These are phyloP conservation scores for Pseudopithomyces maydicus DNA, from an alignment of 2,329 filamentous ascomycete species.

Conservation along the genomic window DNA sequence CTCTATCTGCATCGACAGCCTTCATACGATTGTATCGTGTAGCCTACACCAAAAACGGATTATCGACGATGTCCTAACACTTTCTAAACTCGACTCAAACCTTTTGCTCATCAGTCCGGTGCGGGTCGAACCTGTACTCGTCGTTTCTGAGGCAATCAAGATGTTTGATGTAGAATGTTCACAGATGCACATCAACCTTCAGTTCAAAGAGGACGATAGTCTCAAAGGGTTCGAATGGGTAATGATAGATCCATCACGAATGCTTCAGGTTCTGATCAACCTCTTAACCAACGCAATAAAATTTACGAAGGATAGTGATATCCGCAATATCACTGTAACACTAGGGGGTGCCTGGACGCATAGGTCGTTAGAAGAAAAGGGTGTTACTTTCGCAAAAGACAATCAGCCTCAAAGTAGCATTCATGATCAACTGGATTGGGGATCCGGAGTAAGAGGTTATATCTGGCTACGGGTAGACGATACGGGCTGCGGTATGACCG, in stretches of 20 bases:
- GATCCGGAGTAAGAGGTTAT: slow-evolving; percentile 40
- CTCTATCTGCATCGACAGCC: slow-evolving; percentile 33
- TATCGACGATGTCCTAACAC: slow-evolving; percentile 49
- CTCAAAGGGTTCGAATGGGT: slow-evolving; percentile 44
- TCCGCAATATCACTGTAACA: slow-evolving; percentile 43
- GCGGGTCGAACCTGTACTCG: slow-evolving; percentile 22
- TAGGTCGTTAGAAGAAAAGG: slow-evolving; percentile 19
- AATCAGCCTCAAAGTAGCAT: slow-evolving; percentile 9
- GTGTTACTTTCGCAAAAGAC: slow-evolving; percentile 21
- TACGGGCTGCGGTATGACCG: slow-evolving; percentile 46
- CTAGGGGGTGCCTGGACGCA: slow-evolving; percentile 38
- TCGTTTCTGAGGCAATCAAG: slow-evolving; percentile 31
- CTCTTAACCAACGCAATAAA: slow-evolving; percentile 39
- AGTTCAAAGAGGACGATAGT: slow-evolving; percentile 44
- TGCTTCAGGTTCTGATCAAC: slow-evolving; percentile 35
- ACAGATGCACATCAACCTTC: slow-evolving; percentile 44
- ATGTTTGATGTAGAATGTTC: slow-evolving; percentile 36
- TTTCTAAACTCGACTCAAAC: slow-evolving; percentile 38
- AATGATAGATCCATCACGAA: slow-evolving; percentile 34
- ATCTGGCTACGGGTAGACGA: slow-evolving; percentile 44
- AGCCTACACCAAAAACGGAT: slow-evolving; percentile 47
- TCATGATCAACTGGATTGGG: slow-evolving; percentile 31
- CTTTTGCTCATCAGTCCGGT: slow-evolving; percentile 33
- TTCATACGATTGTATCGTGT: slow-evolving; percentile 42
- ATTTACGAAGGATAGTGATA: slow-evolving; percentile 42